Evolutionary conservation across 2,329 filamentous ascomycete genomes (phyloP).

Genomic region (Cladophialophora carrionii): DNA sequence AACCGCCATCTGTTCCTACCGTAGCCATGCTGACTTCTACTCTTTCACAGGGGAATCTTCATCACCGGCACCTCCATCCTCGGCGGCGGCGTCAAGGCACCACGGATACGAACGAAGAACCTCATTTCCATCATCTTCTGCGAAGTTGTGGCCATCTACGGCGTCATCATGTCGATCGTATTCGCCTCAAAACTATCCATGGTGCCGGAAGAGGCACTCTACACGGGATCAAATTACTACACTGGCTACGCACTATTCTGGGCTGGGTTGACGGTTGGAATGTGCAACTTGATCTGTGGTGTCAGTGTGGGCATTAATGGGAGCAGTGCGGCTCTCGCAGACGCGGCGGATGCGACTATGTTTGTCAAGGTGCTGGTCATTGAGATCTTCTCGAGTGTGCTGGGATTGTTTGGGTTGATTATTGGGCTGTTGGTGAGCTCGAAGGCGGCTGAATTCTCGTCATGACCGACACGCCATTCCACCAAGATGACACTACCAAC

Average conservation of each 20-base stretch:
- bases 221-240: conserved; percentile 81
- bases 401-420: conserved; percentile 95
- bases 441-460: conserved; percentile 74
- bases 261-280: conserved; percentile 89
- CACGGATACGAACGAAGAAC: conserved; percentile 98
- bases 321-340: conserved; percentile 90
- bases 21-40: conserved; percentile 9
- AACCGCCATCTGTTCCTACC: not conserved
- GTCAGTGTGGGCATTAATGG: conserved; percentile 98
- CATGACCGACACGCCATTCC: conserved; percentile 7
- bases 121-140: conserved; percentile 99
- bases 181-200: conserved; percentile 81
- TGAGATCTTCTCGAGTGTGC: conserved; percentile 97
- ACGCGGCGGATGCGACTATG: conserved; percentile 89
- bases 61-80: conserved; percentile 97
- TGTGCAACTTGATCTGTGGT: conserved; percentile 95
- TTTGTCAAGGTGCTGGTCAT: conserved; percentile 99
- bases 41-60: conserved; percentile 82
- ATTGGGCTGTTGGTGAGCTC: conserved; percentile 85
- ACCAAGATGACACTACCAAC: not conserved
- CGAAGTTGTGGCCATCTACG: conserved; percentile 99
- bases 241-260: conserved; percentile 96
- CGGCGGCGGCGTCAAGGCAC: conserved; percentile 93
- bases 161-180: conserved; percentile 99
- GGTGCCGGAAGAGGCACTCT: conserved; percentile 66